Evolutionary conservation across 768 basidiomycete species (phyloP), one percentile per base, ranked within the genome.

Genomic region (Gymnopilus dilepis): DNA sequence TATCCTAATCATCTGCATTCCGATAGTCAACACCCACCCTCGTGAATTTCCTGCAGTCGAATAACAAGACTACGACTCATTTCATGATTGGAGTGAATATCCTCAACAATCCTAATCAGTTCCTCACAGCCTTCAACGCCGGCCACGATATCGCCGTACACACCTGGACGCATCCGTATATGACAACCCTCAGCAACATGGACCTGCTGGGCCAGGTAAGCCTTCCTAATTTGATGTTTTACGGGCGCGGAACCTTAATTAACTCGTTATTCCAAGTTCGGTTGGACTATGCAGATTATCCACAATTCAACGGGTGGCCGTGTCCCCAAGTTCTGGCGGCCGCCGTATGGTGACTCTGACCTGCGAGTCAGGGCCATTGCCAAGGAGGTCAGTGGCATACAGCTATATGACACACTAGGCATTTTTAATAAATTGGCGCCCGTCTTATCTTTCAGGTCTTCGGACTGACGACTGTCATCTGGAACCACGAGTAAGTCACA

Each of bases 81-180:
- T 97, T 96, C 73, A 85, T 95, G 80, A 96, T 97, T 64, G 95
- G 95, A 17, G 70, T 82, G 33, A 91, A 94, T 70, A 90, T 95
- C 60, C 67, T 91, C 26, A 53, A 70, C 41, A 78, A 90, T 69
- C 84, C 86, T 4, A 70, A 78, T 8, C 67, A 80, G 47, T 93
- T 95, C 74, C 64, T 77, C 59, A 68, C 70, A 9, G 87, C 86
- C 0, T 86, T 86, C 68, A 72, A 79, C 26, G 71, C 72, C 21
- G 78, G 77, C 2, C 68, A 78, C 48, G 83, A 84, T 53, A 80
- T 85, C 48, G 83, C 79, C 4, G 81, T 81, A 0, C 87, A 89
- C 67, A 89, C 87, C 0, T 92, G 83, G 83, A 86, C 86, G 0
- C 91, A 93, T 64, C 89, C 88, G 1, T 88, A 89, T 70, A 93